Percentiles rank a stretch among this genome's conserved stretches.
Conservation (phyloP, 768 basidiomycete genomes). For the Hysterangium stoloniferum region DNA sequence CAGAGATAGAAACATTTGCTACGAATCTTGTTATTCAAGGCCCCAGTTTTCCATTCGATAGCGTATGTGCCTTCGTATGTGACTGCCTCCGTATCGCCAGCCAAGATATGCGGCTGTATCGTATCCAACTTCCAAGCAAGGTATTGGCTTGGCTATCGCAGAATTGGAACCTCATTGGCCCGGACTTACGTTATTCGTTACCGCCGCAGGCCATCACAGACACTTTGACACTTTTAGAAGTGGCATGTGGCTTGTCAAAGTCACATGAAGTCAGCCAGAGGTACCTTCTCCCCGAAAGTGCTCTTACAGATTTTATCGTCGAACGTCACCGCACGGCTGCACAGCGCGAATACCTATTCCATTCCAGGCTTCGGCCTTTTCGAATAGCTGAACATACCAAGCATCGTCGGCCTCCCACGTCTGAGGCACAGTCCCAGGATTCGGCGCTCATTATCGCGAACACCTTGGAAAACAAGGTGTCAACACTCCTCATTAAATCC, state of each 20-base stretch:
- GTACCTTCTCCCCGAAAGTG: conserved; percentile 61
- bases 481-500: conserved; percentile 52
- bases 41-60: conserved; percentile 78
- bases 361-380: conserved; percentile 51
- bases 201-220: neutral
- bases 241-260: conserved; percentile 2
- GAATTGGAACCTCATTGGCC: conserved; percentile 8
- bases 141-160: conserved; percentile 75
- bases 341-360: conserved; percentile 65
- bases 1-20: conserved; percentile 71
- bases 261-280: conserved; percentile 11
- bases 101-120: conserved; percentile 76
- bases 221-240: conserved; percentile 45
- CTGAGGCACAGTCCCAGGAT: neutral
- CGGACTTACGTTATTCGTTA: conserved; percentile 1
- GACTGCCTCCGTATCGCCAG: conserved; percentile 62
- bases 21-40: conserved; percentile 89
- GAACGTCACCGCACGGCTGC: conserved; percentile 49
- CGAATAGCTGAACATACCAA: conserved; percentile 14
- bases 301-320: conserved; percentile 51
- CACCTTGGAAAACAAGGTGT: conserved; percentile 58
- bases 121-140: conserved; percentile 82
- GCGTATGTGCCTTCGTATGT: conserved; percentile 78
- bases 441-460: conserved; percentile 12
- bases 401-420: neutral